phyloP scores from a whole-genome alignment of 164 flowering plant species.

The Magnolia sinica region DNA sequence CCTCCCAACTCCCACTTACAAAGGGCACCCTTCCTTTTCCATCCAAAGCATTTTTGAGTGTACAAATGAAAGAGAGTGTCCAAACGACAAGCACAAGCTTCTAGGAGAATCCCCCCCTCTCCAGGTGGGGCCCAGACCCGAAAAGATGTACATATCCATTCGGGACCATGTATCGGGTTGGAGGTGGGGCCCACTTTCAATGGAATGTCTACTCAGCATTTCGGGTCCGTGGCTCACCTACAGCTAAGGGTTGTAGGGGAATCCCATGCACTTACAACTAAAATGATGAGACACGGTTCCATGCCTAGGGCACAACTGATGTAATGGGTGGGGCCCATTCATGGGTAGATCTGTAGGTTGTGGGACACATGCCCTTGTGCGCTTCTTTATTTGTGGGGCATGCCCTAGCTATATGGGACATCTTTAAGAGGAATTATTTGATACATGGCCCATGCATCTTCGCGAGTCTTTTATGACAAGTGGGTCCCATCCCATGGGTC shows the following conservation, averaged over 20 bases:
- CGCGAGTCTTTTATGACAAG: too few species aligned
- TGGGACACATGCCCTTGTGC: slow-evolving; percentile 1
- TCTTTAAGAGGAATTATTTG: too few species aligned
- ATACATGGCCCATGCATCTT: too few species aligned
- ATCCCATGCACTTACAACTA: not conserved
- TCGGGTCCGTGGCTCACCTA: not conserved
- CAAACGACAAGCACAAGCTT: slow-evolving; percentile 5
- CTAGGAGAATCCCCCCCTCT: not conserved
- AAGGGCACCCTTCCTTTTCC: not conserved
- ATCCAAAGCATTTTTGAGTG: not conserved
- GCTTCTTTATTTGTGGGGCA: not conserved
- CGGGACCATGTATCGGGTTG: slow-evolving; percentile 3
- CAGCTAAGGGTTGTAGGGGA: slow-evolving; percentile 3
- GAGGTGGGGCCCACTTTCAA: not conserved
- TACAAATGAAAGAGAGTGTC: not conserved
- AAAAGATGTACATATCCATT: not conserved
- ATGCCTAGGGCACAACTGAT: not conserved
- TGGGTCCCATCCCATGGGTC: too few species aligned
- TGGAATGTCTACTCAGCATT: slow-evolving; percentile 7
- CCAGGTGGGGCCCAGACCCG: not conserved
- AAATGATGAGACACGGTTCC: not conserved
- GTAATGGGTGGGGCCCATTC: not conserved
- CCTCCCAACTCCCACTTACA: not conserved
- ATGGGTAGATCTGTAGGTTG: not conserved
- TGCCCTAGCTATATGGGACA: not conserved